Evolutionary conservation across 805 yeast species (phyloP).

Genomic region (Dipodascus albidus): DNA sequence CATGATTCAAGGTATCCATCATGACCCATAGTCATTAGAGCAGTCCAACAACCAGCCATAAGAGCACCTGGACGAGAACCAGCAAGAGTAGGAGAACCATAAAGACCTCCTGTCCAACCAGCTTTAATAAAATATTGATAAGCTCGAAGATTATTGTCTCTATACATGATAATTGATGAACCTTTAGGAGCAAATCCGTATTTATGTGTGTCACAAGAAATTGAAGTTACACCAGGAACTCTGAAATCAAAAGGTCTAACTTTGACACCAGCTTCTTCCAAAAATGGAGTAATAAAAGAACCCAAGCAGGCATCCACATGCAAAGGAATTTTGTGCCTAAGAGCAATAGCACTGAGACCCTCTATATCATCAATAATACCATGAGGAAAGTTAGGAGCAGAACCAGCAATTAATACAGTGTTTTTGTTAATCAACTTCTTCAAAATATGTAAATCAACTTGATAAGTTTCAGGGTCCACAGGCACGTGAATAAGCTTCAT

Average conservation of each 20-base stretch:
- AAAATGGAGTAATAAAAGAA: slow-evolving; percentile 76
- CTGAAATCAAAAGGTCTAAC: slow-evolving; percentile 69
- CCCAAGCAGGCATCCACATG: slow-evolving; percentile 97
- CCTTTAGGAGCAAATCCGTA: slow-evolving; percentile 99
- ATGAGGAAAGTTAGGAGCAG: slow-evolving; percentile 96
- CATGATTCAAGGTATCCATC: slow-evolving; percentile 70
- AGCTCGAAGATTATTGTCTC: slow-evolving; percentile 51
- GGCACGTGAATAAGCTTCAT: slow-evolving; percentile 77
- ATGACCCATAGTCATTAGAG: slow-evolving; percentile 69
- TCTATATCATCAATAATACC: slow-evolving; percentile 89
- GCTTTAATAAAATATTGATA: slow-evolving; percentile 75
- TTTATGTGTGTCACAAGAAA: slow-evolving; percentile 98
- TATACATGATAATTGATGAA: slow-evolving; percentile 83
- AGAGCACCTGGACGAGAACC: slow-evolving; percentile 97
- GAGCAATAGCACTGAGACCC: slow-evolving; percentile 52
- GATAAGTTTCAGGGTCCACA: slow-evolving; percentile 50
- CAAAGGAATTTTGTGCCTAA: slow-evolving; percentile 62
- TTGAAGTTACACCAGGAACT: slow-evolving; percentile 84
- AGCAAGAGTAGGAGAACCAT: slow-evolving; percentile 93
- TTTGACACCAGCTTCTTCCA: slow-evolving; percentile 48
- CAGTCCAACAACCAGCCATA: slow-evolving; percentile 98
- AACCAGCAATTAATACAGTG: slow-evolving; percentile 78
- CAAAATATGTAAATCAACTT: slow-evolving; percentile 57
- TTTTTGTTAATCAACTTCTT: slow-evolving; percentile 57
- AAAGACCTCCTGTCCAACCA: slow-evolving; percentile 91